A percentile compares a stretch with the other conserved stretches of the same genome.
Evolutionary conservation across 1,284 basidiomycete genomes (phyloP).

Genomic region (Cerioporus squamosus): DNA sequence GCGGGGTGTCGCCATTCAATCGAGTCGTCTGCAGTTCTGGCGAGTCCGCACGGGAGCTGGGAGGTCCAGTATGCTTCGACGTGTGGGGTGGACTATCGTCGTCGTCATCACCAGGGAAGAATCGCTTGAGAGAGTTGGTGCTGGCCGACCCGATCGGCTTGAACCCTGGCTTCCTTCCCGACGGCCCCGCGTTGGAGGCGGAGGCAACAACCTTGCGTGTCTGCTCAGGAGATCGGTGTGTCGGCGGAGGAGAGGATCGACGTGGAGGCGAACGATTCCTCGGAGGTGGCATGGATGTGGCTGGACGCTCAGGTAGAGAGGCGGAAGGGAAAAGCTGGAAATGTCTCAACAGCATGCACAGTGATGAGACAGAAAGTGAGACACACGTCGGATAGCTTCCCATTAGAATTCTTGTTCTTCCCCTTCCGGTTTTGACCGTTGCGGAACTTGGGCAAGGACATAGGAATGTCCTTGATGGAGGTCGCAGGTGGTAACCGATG

Average conservation of each 20-base stretch:
- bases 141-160: constrained; percentile 58
- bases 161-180: constrained; percentile 55
- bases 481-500: constrained; percentile 65
- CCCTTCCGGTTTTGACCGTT: constrained; percentile 24
- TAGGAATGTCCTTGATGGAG: constrained; percentile 43
- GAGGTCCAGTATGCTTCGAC: constrained; percentile 3
- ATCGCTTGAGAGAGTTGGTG: constrained; percentile 67
- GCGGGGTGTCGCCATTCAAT: constrained; percentile 16
- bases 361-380: not conserved
- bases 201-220: not conserved
- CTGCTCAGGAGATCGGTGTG: constrained; percentile 9
- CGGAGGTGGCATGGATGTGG: constrained; percentile 21
- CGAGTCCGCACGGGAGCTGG: constrained; percentile 12
- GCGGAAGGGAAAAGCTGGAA: constrained; percentile 15
- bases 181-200: constrained; percentile 8
- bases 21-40: constrained; percentile 19
- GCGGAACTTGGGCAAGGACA: constrained; percentile 31
- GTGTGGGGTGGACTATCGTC: constrained; percentile 37
- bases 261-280: constrained; percentile 11
- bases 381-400: constrained; percentile 26
- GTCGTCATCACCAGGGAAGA: constrained; percentile 78
- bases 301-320: constrained; percentile 19
- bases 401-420: constrained; percentile 23
- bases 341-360: not conserved
- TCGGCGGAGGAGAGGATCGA: constrained; percentile 11